Conservation (phyloP, 2,329 filamentous ascomycete genomes). For the Aschersonia sp. region DNA sequence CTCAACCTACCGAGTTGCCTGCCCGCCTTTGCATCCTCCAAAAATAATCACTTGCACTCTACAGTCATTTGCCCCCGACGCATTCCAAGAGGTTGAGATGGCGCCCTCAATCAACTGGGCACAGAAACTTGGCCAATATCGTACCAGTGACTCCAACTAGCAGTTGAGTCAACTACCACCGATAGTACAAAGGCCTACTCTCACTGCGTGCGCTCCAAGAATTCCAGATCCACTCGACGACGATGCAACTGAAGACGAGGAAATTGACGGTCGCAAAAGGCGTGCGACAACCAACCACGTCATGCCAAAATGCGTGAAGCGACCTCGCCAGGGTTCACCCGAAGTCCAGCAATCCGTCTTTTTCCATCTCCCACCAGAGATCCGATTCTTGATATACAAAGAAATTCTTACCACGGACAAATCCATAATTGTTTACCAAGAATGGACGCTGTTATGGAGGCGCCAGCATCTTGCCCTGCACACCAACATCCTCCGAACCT, state of each 20-base stretch:
- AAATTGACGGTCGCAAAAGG: neutral
- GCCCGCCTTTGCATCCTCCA: too few species aligned
- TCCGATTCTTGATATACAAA: constrained; percentile 16
- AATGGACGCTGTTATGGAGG: constrained; percentile 19
- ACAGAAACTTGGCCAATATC: too few species aligned
- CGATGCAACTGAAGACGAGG: neutral
- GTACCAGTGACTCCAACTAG: too few species aligned
- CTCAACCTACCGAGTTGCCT: too few species aligned
- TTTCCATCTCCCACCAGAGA: constrained; percentile 30
- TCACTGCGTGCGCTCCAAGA: neutral
- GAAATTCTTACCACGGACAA: constrained; percentile 15
- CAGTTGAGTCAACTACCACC: too few species aligned
- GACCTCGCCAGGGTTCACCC: too few species aligned
- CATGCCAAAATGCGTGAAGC: too few species aligned
- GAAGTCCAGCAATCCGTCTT: constrained; percentile 44
- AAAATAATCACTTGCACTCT: too few species aligned
- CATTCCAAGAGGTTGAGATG: neutral
- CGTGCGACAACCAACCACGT: neutral
- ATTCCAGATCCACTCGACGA: neutral
- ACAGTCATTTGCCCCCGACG: too few species aligned
- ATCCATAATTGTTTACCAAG: constrained; percentile 17
- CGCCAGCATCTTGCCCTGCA: constrained; percentile 15
- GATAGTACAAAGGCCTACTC: too few species aligned
- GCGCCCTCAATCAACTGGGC: neutral
- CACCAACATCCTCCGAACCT: constrained; percentile 21